These are phyloP conservation scores for Letharia columbiana DNA, from an alignment of 495 filamentous ascomycete genomes.

Conservation along the genomic window DNA sequence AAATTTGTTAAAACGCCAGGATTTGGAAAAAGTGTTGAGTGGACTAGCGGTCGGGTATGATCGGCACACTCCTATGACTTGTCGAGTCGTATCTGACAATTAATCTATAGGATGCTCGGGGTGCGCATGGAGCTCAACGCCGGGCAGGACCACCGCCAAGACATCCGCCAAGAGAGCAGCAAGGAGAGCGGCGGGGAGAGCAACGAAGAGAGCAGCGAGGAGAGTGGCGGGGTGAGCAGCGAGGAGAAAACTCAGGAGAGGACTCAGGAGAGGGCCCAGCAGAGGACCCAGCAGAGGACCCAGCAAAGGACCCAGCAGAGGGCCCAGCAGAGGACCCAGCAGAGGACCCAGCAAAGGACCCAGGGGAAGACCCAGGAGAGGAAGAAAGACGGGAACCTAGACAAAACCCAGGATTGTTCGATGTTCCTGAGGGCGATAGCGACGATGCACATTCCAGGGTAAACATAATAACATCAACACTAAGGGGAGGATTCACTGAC, in stretches of 20 bases:
- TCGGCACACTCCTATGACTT: background rate
- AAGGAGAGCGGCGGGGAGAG: background rate
- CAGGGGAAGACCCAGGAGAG: background rate
- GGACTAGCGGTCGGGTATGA: background rate
- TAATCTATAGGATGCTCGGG: background rate
- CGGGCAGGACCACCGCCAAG: background rate
- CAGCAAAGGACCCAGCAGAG: too few species aligned
- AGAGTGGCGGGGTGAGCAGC: too few species aligned
- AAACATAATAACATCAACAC: background rate
- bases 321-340: too few species aligned
- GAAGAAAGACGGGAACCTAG: background rate
- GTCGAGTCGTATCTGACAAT: background rate
- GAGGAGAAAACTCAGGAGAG: too few species aligned
- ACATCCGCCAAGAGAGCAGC: background rate
- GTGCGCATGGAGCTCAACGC: background rate
- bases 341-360: too few species aligned
- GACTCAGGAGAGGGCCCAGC: too few species aligned
- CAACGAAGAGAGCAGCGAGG: too few species aligned
- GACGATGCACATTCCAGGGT: background rate
- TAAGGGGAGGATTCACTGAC: background rate
- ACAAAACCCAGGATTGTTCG: background rate
- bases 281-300: too few species aligned
- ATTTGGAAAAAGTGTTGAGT: background rate
- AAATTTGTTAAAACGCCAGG: background rate
- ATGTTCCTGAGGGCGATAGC: background rate